Evolutionary conservation across 225 moss, liverwort and hornwort species (phyloP), one percentile per base, ranked within the genome.

Genomic region (Pleurozium schreberi): DNA sequence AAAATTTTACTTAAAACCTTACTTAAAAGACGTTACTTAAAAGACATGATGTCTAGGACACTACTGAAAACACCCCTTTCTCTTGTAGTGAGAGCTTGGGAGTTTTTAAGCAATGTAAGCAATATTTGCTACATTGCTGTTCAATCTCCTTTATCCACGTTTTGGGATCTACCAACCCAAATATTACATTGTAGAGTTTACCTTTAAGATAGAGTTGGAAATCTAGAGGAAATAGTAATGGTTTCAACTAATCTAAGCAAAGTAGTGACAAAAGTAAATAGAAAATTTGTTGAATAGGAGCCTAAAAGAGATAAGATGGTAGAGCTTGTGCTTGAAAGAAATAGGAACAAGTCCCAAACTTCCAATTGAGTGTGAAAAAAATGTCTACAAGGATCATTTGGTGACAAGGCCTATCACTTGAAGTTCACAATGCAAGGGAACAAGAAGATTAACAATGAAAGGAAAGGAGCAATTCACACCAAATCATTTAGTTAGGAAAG

Each of bases 131-230:
- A 22, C 3, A 53, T 3, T 76, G 3, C 2, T 38, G 12, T 10
- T 28, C n/a, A n/a, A n/a, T n/a, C 0, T 36, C 36, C 8, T 53
- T 53, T 36, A 52, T 5, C 22, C 11, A 4, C 1, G 0, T 53
- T 3, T 23, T 0, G 2, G 1, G 2, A 34, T 34, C 34, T 76
- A 33, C 5, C 19, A 75, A 75, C 2, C 2, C 1, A 50, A 34
- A 50, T 75, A 34, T 50, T 75, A 12, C 5, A 50, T 33, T 21
- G 8, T 21, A 34, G 3, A 50, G 2, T 50, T 49, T 33, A 21
- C 6, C 8, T 33, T 20, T 12, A 50, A 33, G 1, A 49, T 50
- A 33, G 8, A 52, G 14, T 75, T 75, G 5, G 4, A 34, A 52
- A 55, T 55, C 3, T n/a, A 78, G 17, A 25, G 0, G 78, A 38